Base-by-base conservation (phyloP, 2,329 filamentous ascomycete genomes). In the Pseudogymnoascus sp. region DNA sequence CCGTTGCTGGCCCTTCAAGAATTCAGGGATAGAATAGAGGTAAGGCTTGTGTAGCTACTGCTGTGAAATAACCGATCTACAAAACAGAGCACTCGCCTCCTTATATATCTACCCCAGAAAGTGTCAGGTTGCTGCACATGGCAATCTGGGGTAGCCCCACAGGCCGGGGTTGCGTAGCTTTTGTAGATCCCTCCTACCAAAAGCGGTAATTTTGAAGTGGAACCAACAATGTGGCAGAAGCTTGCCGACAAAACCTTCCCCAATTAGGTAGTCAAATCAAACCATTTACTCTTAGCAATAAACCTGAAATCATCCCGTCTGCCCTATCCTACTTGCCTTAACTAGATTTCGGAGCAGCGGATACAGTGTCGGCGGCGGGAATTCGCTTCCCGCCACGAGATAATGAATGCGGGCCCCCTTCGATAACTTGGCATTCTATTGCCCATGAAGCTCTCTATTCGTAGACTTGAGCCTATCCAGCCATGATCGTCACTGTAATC, bases 21-120 rank as follows among this genome's bases (percentile, higher is more conserved):
- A 32, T 54, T 4, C 47, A 54, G 28, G n/a, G 47, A 28, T 6
- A n/a, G 4, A 30, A n/a, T 30, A 6, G 20, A 25, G 22, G 43
- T 6, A 30, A 50, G 47, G 18, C 47, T 54, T 28, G 47, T 32
- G 47, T 32, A 54, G 32, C 32, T 4, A n/a, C 32, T 32, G 47
- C 20, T 28, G 25, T 54, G 28, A 32, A 54, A 32, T 54, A 32
- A 32, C n/a, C 9, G 47, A 54, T 54, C 47, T 18, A 6, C 16
- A 6, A 54, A 54, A n/a, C 11, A 20, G 47, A 32, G 28, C n/a
- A 54, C 32, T 54, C 6, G 9, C 5, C 47, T 30, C 47, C 16
- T 54, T 54, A 54, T 54, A 54, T 54, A 54, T 32, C 47, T 54
- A 54, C 47, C 47, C 47, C 47, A 54, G 25, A 54, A 54, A 54